phyloP scores from a whole-genome alignment of 305 asterid genomes.

The Fraxinus angustifolia region DNA sequence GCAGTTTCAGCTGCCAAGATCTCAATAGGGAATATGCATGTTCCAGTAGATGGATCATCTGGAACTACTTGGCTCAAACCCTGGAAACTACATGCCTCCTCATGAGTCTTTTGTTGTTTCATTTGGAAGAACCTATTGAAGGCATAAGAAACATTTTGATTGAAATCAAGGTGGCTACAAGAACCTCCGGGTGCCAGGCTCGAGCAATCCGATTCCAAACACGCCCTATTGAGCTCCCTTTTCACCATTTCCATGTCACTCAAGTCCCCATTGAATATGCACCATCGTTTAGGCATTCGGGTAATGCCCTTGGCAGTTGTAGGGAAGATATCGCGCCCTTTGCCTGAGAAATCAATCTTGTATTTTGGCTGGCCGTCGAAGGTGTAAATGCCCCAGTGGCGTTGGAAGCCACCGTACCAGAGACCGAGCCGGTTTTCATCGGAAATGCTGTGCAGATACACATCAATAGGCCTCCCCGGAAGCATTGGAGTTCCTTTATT shows the following conservation, averaged over 20 bases:
- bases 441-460: conserved; percentile 21
- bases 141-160: conserved; percentile 35
- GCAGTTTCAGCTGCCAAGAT: conserved; percentile 22
- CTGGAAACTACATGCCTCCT: conserved; percentile 20
- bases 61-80: conserved; percentile 27
- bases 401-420: background rate
- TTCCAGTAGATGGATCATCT: conserved; percentile 25
- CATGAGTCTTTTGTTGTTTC: conserved; percentile 20
- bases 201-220: conserved; percentile 36
- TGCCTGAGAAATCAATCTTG: conserved; percentile 44
- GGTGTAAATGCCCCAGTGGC: conserved; percentile 53
- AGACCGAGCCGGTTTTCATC: conserved; percentile 25
- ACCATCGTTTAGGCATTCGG: conserved; percentile 56
- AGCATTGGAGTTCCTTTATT: conserved; percentile 51
- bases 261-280: conserved; percentile 28
- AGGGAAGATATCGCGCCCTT: conserved; percentile 39
- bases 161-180: conserved; percentile 29
- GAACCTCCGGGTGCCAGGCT: conserved; percentile 30
- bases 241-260: background rate
- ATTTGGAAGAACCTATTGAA: conserved; percentile 39
- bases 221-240: background rate
- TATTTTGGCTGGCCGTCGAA: conserved; percentile 48
- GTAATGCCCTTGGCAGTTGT: conserved; percentile 31
- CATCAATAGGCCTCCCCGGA: conserved; percentile 34
- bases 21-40: conserved; percentile 39